A percentile compares a stretch with the other conserved stretches of the same genome.
Evolutionary conservation across 164 flowering plant genomes (phyloP).

Genomic region (Malania oleifera): DNA sequence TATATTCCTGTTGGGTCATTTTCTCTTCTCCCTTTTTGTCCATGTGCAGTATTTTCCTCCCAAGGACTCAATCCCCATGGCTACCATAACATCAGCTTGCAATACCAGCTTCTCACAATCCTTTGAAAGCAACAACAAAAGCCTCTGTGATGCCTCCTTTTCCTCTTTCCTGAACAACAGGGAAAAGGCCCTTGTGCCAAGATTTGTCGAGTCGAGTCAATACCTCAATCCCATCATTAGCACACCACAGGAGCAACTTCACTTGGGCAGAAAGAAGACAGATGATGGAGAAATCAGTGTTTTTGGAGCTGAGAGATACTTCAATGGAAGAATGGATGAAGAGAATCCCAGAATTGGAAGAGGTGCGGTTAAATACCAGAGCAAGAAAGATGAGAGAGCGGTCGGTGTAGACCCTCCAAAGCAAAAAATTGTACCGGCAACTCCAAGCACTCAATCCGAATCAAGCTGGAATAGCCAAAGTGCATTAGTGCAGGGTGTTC

Average conservation of each 20-base stretch:
- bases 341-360: constrained; percentile 10
- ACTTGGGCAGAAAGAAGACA: constrained; percentile 21
- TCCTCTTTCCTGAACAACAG: constrained; percentile 32
- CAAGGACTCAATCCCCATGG: constrained; percentile 28
- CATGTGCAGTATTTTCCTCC: not conserved
- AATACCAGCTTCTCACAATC: constrained; percentile 18
- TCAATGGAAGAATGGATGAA: constrained; percentile 44
- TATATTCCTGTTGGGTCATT: not conserved
- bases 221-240: not conserved
- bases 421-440: constrained; percentile 21
- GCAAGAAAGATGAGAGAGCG: constrained; percentile 19
- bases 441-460: constrained; percentile 56
- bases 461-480: constrained; percentile 76
- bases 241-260: constrained; percentile 9
- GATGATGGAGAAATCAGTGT: constrained; percentile 64
- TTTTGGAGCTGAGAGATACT: constrained; percentile 72
- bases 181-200: constrained; percentile 27
- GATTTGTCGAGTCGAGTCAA: constrained; percentile 25
- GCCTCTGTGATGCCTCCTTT: constrained; percentile 38
- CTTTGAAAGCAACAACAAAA: constrained; percentile 12
- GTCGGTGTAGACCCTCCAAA: constrained; percentile 6
- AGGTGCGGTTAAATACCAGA: too few relatives aligned
- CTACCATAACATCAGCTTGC: constrained; percentile 25
- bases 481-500: constrained; percentile 30
- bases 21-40: constrained; percentile 4